These are phyloP conservation scores for Dacryopinax primogenitus DNA, from an alignment of 768 basidiomycete genomes.

Conservation along the genomic window DNA sequence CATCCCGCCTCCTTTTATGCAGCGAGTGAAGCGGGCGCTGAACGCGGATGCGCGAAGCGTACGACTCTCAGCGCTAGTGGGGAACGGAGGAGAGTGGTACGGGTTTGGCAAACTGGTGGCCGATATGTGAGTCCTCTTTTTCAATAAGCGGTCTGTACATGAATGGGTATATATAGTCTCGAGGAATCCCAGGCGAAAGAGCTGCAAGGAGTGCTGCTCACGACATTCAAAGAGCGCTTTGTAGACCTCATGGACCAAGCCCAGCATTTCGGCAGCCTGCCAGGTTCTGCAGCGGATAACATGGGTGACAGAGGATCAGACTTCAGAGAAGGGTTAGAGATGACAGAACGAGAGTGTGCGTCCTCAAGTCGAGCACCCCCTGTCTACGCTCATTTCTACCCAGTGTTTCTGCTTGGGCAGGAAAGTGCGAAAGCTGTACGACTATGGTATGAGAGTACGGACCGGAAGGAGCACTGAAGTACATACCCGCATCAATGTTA, in stretches of 20 bases:
- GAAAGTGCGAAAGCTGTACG: constrained; percentile 67
- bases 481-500: neutral
- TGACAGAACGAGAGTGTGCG: constrained; percentile 83
- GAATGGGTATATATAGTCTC: constrained; percentile 37
- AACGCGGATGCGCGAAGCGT: constrained; percentile 82
- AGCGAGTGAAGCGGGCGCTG: constrained; percentile 70
- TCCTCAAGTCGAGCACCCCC: constrained; percentile 14
- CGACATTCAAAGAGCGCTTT: constrained; percentile 65
- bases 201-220: constrained; percentile 57
- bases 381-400: constrained; percentile 4
- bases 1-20: constrained; percentile 63
- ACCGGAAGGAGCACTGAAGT: constrained; percentile 27
- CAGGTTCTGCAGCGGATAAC: constrained; percentile 42
- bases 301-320: constrained; percentile 50
- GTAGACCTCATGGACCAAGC: constrained; percentile 77
- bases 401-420: constrained; percentile 79
- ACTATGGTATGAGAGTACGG: constrained; percentile 69
- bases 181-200: constrained; percentile 61
- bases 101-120: constrained; percentile 78
- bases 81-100: constrained; percentile 83
- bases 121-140: constrained; percentile 48
- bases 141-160: neutral
- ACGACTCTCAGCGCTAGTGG: constrained; percentile 67
- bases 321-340: constrained; percentile 84
- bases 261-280: constrained; percentile 69